Evolutionary conservation across 1,284 basidiomycete species (phyloP).

Genomic region (Cystobasidiaceae sp.): DNA sequence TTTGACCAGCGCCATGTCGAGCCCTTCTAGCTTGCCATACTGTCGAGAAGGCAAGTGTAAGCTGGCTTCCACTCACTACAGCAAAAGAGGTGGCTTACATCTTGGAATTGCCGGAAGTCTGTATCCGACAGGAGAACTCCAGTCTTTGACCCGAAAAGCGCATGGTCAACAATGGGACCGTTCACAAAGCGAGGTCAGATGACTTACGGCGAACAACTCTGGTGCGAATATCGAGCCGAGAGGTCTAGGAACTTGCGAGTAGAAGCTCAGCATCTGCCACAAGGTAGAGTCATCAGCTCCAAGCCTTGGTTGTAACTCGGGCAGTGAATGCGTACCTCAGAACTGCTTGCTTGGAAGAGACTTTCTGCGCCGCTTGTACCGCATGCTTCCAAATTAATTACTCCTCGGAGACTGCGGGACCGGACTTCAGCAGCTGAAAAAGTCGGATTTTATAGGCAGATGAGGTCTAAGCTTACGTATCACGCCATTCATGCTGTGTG

Average conservation of each 20-base stretch:
- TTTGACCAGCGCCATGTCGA: conserved; percentile 85
- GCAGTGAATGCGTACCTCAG: conserved; percentile 51
- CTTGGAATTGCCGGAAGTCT: conserved; percentile 87
- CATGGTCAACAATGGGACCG: too few relatives aligned
- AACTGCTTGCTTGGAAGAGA: conserved; percentile 91
- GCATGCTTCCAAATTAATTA: conserved; percentile 90
- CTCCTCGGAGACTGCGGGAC: conserved; percentile 76
- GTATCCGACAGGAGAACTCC: conserved; percentile 91
- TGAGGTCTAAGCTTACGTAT: conserved; percentile 58
- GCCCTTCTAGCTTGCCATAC: conserved; percentile 60
- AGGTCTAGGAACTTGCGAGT: conserved; percentile 78
- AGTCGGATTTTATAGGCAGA: too few relatives aligned
- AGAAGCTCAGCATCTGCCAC: conserved; percentile 75
- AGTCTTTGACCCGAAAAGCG: too few relatives aligned
- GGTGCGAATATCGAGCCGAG: conserved; percentile 88
- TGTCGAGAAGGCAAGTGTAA: conserved; percentile 47
- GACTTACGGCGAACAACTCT: conserved; percentile 68
- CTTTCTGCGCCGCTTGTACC: conserved; percentile 83
- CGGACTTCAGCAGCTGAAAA: too few relatives aligned
- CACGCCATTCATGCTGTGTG: conserved; percentile 70
- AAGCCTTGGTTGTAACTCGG: background rate
- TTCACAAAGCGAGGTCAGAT: too few relatives aligned
- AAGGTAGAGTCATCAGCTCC: background rate
- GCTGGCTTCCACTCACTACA: background rate
- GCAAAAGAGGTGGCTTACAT: background rate